These are phyloP conservation scores for Neurospora africana DNA, from an alignment of 495 filamentous ascomycete genomes.

Conservation along the genomic window DNA sequence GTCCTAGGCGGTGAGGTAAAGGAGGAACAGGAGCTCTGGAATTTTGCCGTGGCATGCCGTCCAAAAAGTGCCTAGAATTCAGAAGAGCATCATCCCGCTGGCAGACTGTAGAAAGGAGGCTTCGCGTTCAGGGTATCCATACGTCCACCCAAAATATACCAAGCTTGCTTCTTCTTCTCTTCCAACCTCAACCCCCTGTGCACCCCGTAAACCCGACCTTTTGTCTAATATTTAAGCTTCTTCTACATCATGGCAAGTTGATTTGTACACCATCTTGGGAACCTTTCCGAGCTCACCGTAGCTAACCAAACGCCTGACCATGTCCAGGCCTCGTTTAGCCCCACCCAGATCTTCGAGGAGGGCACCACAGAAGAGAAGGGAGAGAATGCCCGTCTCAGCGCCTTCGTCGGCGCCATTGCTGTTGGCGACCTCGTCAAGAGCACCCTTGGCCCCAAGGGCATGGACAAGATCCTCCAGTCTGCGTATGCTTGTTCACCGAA, in stretches of 20 bases:
- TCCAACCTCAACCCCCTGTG: neutral
- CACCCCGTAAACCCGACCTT: neutral
- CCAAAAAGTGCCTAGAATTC: conserved; percentile 16
- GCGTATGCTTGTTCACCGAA: conserved; percentile 48
- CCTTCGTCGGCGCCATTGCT: conserved; percentile 94
- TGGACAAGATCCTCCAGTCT: conserved; percentile 99
- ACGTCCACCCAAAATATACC: neutral
- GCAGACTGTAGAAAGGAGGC: neutral
- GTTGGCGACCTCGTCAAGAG: conserved; percentile 96
- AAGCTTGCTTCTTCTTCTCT: neutral
- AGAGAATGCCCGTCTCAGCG: conserved; percentile 95
- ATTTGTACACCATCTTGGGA: neutral
- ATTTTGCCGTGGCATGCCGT: conserved; percentile 17
- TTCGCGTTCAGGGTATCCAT: neutral
- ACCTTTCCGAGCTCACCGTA: neutral
- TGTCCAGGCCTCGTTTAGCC: conserved; percentile 53
- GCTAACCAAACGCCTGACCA: neutral
- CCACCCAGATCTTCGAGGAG: conserved; percentile 97
- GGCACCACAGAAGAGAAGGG: conserved; percentile 97
- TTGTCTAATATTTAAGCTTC: neutral
- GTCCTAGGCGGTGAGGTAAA: conserved; percentile 12
- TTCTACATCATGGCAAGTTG: neutral
- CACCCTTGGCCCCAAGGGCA: conserved; percentile 93
- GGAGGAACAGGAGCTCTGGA: conserved; percentile 6
- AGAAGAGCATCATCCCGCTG: neutral